Conservation (phyloP, 2,329 filamentous ascomycete species). For the Alternaria burnsii region DNA sequence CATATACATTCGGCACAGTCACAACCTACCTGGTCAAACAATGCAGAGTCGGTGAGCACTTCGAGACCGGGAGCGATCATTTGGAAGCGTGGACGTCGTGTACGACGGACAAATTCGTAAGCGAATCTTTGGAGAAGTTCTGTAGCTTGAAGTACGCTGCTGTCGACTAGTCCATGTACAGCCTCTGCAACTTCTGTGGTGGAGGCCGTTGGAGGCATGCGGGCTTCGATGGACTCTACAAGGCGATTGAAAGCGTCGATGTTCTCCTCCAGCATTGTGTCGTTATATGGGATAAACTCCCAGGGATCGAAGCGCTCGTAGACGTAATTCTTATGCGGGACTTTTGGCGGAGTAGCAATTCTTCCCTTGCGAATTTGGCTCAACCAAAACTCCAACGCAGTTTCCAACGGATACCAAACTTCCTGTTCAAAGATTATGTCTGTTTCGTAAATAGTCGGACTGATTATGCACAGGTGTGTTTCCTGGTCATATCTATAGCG, state of each 20-base stretch:
- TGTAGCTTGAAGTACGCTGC: slow-evolving; percentile 2
- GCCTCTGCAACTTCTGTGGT: too few species aligned
- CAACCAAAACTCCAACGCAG: not conserved
- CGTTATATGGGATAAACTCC: not conserved
- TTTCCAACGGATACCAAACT: not conserved
- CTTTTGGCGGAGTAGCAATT: not conserved
- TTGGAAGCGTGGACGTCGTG: slow-evolving; percentile 20
- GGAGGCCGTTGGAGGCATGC: not conserved
- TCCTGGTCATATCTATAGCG: not conserved
- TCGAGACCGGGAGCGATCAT: slow-evolving; percentile 27
- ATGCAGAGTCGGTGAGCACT: slow-evolving; percentile 9
- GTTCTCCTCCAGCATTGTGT: not conserved
- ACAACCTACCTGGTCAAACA: not conserved
- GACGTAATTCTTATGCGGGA: not conserved
- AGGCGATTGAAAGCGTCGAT: not conserved
- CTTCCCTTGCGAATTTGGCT: not conserved
- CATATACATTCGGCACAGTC: too few species aligned
- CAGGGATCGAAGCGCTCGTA: not conserved
- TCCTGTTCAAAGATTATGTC: not conserved
- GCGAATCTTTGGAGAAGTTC: slow-evolving; percentile 16
- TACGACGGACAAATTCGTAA: slow-evolving; percentile 17
- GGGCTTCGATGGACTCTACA: not conserved
- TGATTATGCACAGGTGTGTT: not conserved
- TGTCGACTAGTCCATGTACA: not conserved
- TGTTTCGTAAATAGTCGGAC: not conserved